Evolutionary conservation across 2,329 filamentous ascomycete species (phyloP).

Genomic region (Talaromyces atroroseus): DNA sequence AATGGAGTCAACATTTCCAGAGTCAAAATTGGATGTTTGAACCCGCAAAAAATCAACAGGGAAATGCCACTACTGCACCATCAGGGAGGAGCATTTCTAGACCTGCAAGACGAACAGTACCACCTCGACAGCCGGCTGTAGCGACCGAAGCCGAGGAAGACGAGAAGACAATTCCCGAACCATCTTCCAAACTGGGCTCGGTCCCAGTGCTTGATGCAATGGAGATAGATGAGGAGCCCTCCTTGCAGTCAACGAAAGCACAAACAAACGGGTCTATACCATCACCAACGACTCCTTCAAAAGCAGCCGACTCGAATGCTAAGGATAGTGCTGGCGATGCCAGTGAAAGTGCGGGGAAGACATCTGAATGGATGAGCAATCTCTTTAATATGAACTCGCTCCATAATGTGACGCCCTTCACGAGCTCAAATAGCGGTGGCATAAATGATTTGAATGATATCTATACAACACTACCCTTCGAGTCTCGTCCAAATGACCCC

Average conservation of each 20-base stretch:
- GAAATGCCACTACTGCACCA: constrained; percentile 23
- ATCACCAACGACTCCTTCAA: constrained; percentile 14
- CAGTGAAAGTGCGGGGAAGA: constrained; percentile 3
- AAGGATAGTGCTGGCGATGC: constrained; percentile 16
- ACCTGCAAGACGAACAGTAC: constrained; percentile 20
- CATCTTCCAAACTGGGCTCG: constrained; percentile 16
- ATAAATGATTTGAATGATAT: constrained; percentile 52
- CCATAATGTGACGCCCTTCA: constrained; percentile 46
- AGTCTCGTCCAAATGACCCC: constrained; percentile 46
- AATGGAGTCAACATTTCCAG: constrained; percentile 35
- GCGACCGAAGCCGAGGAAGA: constrained; percentile 37
- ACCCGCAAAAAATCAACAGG: constrained; percentile 22
- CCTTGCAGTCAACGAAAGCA: constrained; percentile 9
- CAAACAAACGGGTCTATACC: constrained; percentile 16
- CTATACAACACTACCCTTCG: constrained; percentile 52
- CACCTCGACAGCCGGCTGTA: constrained; percentile 31
- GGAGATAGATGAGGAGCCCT: constrained; percentile 41
- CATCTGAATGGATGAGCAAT: constrained; percentile 16
- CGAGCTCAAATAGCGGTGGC: constrained; percentile 41
- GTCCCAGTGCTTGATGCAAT: constrained; percentile 34
- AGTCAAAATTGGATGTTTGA: constrained; percentile 22
- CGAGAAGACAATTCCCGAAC: constrained; percentile 24
- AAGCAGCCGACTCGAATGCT: constrained; percentile 12
- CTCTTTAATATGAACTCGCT: constrained; percentile 48
- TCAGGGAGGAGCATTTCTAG: constrained; percentile 32